Base-by-base conservation (phyloP, 768 basidiomycete species). In the Gymnopilus dilepis region DNA sequence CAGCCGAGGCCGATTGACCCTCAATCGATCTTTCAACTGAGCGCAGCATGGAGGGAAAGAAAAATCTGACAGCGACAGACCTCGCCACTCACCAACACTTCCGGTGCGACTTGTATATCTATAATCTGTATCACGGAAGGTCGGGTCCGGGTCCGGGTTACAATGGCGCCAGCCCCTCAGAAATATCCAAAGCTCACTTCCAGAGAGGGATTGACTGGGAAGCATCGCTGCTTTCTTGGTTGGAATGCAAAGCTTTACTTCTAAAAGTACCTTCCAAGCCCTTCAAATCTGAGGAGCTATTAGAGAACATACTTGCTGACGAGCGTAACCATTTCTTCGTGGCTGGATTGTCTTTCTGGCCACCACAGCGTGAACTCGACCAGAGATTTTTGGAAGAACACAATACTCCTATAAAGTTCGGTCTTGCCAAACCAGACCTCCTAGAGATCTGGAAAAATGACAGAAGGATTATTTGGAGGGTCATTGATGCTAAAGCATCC, bases 81-180 rank as follows among this genome's bases (percentile, higher is more conserved):
- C 74, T 83, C 31, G 82, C 81, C 31, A 72, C 68, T 11, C 72
- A 82, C 58, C 78, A 83, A 65, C 81, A 84, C 61, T 70, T 78
- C 56, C 75, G 74, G 58, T 84, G 83, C 62, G 80, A 83, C 59
- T 71, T 82, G 6, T 83, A 77, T 63, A 73, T 83, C 37, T 77
- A 82, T 68, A 78, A 81, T 50, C 69, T 74, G 33, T 81, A 81
- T 64, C 66, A 60, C 22, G 30, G 58, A 66, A 19, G 48, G 30
- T 12, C 13, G 17, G 41, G 13, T 42, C 60, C 55, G 31, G 56
- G 58, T 21, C 61, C 37, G 6, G 48, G 57, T 22, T 41, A 52
- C 19, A 24, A 43, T 30, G n/a, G n/a, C n/a, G n/a, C n/a, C n/a
- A n/a, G n/a, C n/a, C n/a, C n/a, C 1, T 41, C 40, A 6, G 40